Evolutionary conservation across 1,284 basidiomycete genomes (phyloP).

Genomic region (Mycosarcoma mackinlayi): DNA sequence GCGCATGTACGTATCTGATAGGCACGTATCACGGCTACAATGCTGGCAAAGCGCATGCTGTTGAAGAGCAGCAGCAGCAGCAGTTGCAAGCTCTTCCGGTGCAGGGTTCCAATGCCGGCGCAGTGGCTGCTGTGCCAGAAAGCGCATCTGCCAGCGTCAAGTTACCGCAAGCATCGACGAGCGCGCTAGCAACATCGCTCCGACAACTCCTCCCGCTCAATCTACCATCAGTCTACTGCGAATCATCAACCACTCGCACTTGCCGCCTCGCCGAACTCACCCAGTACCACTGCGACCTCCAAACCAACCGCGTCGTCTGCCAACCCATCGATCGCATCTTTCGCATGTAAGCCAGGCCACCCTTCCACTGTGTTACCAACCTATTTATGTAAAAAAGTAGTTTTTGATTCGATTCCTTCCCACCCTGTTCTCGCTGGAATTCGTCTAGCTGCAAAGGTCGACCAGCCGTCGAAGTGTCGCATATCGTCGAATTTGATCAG

Average conservation of each 20-base stretch:
- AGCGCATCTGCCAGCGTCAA: too few species aligned
- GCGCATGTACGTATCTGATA: constrained; percentile 38
- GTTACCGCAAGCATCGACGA: neutral
- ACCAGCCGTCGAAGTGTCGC: constrained; percentile 57
- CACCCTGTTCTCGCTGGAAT: too few species aligned
- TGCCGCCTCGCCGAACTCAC: constrained; percentile 51
- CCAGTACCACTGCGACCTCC: constrained; percentile 55
- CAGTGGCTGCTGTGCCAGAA: too few species aligned
- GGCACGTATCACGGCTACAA: constrained; percentile 46
- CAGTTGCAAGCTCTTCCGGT: too few species aligned
- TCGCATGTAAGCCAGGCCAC: constrained; percentile 37
- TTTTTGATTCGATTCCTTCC: too few species aligned
- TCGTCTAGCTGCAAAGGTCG: constrained; percentile 41
- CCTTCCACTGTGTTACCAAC: too few species aligned
- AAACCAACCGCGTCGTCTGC: constrained; percentile 44
- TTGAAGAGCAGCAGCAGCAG: constrained; percentile 5
- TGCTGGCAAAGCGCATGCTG: constrained; percentile 26
- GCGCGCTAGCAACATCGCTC: neutral
- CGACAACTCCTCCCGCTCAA: constrained; percentile 7
- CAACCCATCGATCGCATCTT: constrained; percentile 59
- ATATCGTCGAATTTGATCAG: constrained; percentile 55
- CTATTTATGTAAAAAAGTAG: too few species aligned
- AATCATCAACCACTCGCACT: constrained; percentile 1
- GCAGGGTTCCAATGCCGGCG: too few species aligned
- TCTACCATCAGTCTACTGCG: constrained; percentile 11